Evolutionary conservation across 768 basidiomycete species (phyloP).

Genomic region (Amyloporia xantha): DNA sequence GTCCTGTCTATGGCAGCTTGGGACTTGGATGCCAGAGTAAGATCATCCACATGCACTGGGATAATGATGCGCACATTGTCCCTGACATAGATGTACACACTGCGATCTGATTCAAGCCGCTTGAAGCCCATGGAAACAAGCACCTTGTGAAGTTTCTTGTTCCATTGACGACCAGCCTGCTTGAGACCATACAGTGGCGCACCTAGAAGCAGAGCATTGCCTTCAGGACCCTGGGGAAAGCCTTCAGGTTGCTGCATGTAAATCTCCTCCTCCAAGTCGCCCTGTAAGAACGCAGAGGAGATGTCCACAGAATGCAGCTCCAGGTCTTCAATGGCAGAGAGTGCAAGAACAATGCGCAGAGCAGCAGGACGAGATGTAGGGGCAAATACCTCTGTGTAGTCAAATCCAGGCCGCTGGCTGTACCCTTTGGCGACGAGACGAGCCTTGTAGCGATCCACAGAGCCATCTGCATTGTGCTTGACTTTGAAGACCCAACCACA

Average conservation of each 20-base stretch:
- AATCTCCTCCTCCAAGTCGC: slow-evolving; percentile 19
- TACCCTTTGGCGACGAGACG: slow-evolving; percentile 37
- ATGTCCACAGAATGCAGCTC: slow-evolving; percentile 4
- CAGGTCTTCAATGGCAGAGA: slow-evolving; percentile 1
- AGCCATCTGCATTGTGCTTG: slow-evolving; percentile 18
- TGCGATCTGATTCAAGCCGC: background rate
- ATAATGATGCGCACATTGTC: background rate
- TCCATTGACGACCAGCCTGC: slow-evolving; percentile 16
- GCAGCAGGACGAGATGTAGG: background rate
- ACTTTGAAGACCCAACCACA: slow-evolving; percentile 23
- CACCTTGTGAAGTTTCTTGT: background rate
- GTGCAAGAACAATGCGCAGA: background rate
- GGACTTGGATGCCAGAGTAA: slow-evolving; percentile 1
- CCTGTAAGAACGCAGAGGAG: slow-evolving; percentile 15
- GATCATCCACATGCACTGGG: background rate
- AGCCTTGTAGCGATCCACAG: slow-evolving; percentile 25
- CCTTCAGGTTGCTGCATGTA: slow-evolving; percentile 21
- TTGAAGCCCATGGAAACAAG: background rate
- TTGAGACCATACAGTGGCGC: slow-evolving; percentile 12
- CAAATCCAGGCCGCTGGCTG: slow-evolving; percentile 23
- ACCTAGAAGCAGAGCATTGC: slow-evolving; percentile 1
- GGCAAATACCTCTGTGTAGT: slow-evolving; percentile 19
- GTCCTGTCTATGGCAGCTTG: slow-evolving; percentile 2
- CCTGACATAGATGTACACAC: slow-evolving; percentile 1
- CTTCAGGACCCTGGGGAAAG: background rate